Conservation (phyloP, 2,329 filamentous ascomycete genomes). For the Neodidymelliopsis sp. region DNA sequence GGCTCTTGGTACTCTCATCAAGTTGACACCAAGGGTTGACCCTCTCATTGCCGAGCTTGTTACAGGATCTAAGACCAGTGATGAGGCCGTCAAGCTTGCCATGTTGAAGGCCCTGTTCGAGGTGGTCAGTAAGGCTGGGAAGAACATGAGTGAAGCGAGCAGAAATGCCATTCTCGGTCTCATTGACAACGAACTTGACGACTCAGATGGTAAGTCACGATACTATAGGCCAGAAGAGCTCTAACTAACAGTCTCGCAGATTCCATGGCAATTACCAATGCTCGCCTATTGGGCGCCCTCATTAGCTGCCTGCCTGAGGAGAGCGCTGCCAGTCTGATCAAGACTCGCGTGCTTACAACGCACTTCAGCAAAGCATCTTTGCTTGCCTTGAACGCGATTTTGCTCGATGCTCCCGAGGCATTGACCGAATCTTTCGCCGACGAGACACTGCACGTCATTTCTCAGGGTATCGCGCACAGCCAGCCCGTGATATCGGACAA, state of each 20-base stretch:
- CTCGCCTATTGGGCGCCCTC: slow-evolving; percentile 86
- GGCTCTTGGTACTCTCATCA: slow-evolving; percentile 93
- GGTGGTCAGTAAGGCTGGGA: slow-evolving; percentile 92
- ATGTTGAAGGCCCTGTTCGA: slow-evolving; percentile 98
- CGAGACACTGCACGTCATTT: slow-evolving; percentile 78
- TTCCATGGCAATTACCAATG: slow-evolving; percentile 85
- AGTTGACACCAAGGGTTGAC: slow-evolving; percentile 92
- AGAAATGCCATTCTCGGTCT: slow-evolving; percentile 83
- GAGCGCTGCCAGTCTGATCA: slow-evolving; percentile 67
- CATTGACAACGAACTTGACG: slow-evolving; percentile 84
- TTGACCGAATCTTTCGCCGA: slow-evolving; percentile 74
- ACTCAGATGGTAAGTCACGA: slow-evolving; percentile 67
- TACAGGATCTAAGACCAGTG: slow-evolving; percentile 90
- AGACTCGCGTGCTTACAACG: slow-evolving; percentile 77
- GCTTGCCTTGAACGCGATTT: slow-evolving; percentile 85
- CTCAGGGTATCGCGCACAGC: slow-evolving; percentile 78
- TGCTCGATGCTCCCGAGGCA: slow-evolving; percentile 78
- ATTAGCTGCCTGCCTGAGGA: slow-evolving; percentile 84
- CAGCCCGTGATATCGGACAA: slow-evolving; percentile 84
- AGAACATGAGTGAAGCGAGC: slow-evolving; percentile 92
- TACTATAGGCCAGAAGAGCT: background rate
- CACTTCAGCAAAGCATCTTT: slow-evolving; percentile 81
- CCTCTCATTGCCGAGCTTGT: slow-evolving; percentile 92
- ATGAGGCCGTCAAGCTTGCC: slow-evolving; percentile 86
- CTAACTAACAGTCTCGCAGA: slow-evolving; percentile 44